Evolutionary conservation across 345 rosid species (phyloP), one percentile per base, ranked within the genome.

Genomic region (Moricandia arvensis): DNA sequence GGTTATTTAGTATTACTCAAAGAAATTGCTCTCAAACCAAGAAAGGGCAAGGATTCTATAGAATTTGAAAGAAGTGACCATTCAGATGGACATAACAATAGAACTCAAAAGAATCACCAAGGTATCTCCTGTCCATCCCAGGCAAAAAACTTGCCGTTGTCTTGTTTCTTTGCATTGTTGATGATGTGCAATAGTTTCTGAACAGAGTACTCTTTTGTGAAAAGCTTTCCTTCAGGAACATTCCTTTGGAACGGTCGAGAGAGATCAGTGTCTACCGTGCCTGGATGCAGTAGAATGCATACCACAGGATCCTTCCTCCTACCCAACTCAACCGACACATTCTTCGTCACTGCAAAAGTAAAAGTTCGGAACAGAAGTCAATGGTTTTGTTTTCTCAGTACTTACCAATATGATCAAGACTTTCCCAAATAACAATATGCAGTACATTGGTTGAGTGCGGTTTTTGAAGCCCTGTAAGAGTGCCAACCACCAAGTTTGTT

Each of bases 101-200:
- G 27, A 6, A 70, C 0, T 13, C 11, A 37, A 37, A 61, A 35
- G 30, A 12, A 55, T 79, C 75, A 90, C 96, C 98, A 90, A 16
- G 95, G 93, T 57, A 91, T 89, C 83, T 89, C 91, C 77, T 90
- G 95, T 62, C 97, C 96, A 84, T 94, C 97, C 93, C 98, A 91
- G 15, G 96, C 96, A 69, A 91, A 91, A 85, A 94, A 91, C 79
- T 90, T 91, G 60, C 97, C 98, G 64, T 88, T 91, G 55, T 90
- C 96, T 11, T 75, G 72, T 51, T 45, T 85, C 79, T 78, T 94
- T 65, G 91, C 75, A 17, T 68, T 84, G 80, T 88, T 74, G 62
- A 91, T 90, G 74, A 94, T 90, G 76, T 78, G 74, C 73, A 90
- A 70, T 38, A 91, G 90, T 75, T 84, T 91, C 84, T 82, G 83